Evolutionary conservation across 305 asterid genomes (phyloP).

Genomic region (Solanum hybrid): DNA sequence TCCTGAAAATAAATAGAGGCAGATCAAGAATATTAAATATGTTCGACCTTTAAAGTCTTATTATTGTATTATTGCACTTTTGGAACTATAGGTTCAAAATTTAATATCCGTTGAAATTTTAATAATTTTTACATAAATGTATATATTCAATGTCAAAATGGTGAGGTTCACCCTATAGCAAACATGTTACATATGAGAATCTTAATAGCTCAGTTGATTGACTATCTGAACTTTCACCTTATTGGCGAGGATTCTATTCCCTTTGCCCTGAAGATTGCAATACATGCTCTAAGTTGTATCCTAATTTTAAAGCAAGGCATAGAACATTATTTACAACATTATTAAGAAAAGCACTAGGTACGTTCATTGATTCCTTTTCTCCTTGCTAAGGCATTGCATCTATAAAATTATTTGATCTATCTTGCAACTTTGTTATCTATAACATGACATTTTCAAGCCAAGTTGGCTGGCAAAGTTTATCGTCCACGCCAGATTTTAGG

Average conservation of each 20-base stretch:
- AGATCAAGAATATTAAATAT: not conserved
- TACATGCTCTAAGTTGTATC: not conserved
- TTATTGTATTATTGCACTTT: not conserved
- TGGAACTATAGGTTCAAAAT: not conserved
- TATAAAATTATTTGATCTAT: not conserved
- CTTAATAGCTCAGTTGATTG: not conserved
- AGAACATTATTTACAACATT: not conserved
- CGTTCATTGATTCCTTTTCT: not conserved
- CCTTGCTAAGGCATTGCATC: not conserved
- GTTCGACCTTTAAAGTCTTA: not conserved
- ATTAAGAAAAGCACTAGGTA: not conserved
- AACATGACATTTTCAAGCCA: slow-evolving; percentile 9
- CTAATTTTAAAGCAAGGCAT: slow-evolving; percentile 1
- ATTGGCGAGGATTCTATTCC: too few relatives aligned
- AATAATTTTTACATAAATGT: not conserved
- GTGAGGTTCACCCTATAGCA: not conserved
- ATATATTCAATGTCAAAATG: not conserved
- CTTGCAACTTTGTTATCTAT: not conserved
- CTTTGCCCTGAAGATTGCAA: not conserved
- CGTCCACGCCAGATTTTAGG: slow-evolving; percentile 1
- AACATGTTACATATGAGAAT: not conserved
- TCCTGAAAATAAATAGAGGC: not conserved
- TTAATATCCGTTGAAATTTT: not conserved
- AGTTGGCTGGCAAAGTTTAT: not conserved
- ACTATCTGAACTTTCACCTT: not conserved